Percentiles rank a stretch among this genome's conserved stretches.
These are phyloP conservation scores for Pseudocercospora fuligena DNA, from an alignment of 2,329 filamentous ascomycete species.

Conservation along the genomic window DNA sequence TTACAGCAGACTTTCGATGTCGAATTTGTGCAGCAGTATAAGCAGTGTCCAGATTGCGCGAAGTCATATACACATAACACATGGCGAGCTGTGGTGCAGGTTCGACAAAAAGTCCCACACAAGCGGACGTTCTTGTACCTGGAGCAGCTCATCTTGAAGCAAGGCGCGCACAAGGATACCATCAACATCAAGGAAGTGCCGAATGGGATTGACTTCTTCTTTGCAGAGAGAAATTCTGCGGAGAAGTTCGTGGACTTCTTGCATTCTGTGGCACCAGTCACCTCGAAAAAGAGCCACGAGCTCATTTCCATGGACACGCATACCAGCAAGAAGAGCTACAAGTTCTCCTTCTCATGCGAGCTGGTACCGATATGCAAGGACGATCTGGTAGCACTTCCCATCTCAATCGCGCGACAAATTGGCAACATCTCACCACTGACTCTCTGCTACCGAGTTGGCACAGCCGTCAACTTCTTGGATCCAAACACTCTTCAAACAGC, in stretches of 20 bases:
- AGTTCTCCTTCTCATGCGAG: slow-evolving; percentile 89
- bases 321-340: slow-evolving; percentile 88
- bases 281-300: slow-evolving; percentile 84
- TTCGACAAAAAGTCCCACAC: slow-evolving; percentile 94
- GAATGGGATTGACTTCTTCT: slow-evolving; percentile 96
- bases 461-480: slow-evolving; percentile 86
- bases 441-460: slow-evolving; percentile 87
- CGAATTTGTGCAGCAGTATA: slow-evolving; percentile 84
- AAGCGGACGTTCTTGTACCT: slow-evolving; percentile 85
- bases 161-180: slow-evolving; percentile 86
- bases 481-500: slow-evolving; percentile 88
- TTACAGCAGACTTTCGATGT: slow-evolving; percentile 96
- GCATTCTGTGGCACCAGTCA: slow-evolving; percentile 77
- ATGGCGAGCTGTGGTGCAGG: slow-evolving; percentile 91
- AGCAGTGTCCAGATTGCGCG: slow-evolving; percentile 92
- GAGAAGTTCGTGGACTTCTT: slow-evolving; percentile 93
- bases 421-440: slow-evolving; percentile 89
- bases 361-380: slow-evolving; percentile 96
- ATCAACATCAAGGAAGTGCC: slow-evolving; percentile 98
- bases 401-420: slow-evolving; percentile 82
- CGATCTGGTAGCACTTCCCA: slow-evolving; percentile 89
- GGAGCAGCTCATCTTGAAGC: slow-evolving; percentile 95
- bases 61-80: slow-evolving; percentile 98
- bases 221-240: slow-evolving; percentile 84
- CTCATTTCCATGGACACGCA: slow-evolving; percentile 93